phyloP scores from a whole-genome alignment of 495 filamentous ascomycete genomes.

The Oidiodendron maius region DNA sequence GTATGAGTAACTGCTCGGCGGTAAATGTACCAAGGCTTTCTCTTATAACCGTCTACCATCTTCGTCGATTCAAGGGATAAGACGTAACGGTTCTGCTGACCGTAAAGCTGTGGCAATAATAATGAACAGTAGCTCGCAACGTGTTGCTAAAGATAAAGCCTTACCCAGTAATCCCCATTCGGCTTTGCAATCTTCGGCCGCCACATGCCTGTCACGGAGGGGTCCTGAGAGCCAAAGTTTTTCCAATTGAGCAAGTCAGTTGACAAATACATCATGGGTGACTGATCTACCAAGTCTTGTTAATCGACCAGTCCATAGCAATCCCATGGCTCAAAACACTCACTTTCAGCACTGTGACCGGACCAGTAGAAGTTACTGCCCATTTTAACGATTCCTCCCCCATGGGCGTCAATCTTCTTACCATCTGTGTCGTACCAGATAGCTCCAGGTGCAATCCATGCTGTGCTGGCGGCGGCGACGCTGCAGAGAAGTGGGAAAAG shows the following conservation, averaged over 20 bases:
- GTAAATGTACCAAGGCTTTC: constrained; percentile 26
- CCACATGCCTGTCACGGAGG: too few relatives aligned
- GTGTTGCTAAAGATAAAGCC: too few relatives aligned
- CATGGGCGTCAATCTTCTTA: constrained; percentile 54
- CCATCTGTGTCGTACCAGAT: constrained; percentile 37
- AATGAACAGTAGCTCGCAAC: too few relatives aligned
- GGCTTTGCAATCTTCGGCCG: too few relatives aligned
- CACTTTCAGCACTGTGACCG: constrained; percentile 34
- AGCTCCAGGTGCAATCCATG: constrained; percentile 34
- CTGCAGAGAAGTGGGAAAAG: neutral
- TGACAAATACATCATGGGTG: constrained; percentile 38
- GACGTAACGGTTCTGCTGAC: too few relatives aligned
- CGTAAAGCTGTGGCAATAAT: too few relatives aligned
- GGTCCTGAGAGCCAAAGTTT: constrained; percentile 29
- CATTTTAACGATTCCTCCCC: constrained; percentile 25
- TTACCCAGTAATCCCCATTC: too few relatives aligned
- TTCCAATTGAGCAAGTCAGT: constrained; percentile 40
- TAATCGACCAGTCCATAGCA: too few relatives aligned
- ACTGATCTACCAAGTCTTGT: constrained; percentile 4
- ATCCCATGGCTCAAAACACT: constrained; percentile 6
- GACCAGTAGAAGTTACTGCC: constrained; percentile 53
- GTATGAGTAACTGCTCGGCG: constrained; percentile 36
- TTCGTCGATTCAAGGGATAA: too few relatives aligned
- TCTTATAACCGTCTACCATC: too few relatives aligned
- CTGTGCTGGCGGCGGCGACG: constrained; percentile 2